These are phyloP conservation scores for Kwoniella botswanensis DNA, from an alignment of 768 basidiomycete species.

Conservation along the genomic window DNA sequence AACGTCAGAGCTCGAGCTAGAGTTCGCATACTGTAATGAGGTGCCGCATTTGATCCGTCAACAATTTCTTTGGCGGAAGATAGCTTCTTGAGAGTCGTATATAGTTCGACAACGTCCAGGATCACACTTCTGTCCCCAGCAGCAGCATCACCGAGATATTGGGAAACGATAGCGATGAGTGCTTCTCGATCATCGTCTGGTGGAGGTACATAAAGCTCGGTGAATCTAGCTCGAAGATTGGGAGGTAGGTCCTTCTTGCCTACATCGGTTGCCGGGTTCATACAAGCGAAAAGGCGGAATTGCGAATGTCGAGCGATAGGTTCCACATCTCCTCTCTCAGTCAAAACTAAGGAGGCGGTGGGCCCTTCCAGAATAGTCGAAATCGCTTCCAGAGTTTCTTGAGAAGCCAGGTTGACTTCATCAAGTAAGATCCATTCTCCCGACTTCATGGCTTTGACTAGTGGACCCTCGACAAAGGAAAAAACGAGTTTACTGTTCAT, in stretches of 20 bases:
- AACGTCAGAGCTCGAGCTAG: slow-evolving; percentile 88
- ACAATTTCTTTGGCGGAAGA: slow-evolving; percentile 77
- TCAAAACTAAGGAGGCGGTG: slow-evolving; percentile 84
- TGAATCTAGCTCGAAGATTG: slow-evolving; percentile 87
- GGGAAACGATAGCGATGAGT: slow-evolving; percentile 78
- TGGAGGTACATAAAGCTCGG: slow-evolving; percentile 92
- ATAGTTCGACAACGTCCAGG: slow-evolving; percentile 91
- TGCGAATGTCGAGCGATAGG: slow-evolving; percentile 89
- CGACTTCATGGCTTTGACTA: slow-evolving; percentile 83
- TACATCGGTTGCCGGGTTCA: slow-evolving; percentile 99
- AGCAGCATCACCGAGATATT: slow-evolving; percentile 83
- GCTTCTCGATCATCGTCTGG: slow-evolving; percentile 93
- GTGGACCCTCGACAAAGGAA: slow-evolving; percentile 91
- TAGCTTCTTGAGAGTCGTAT: slow-evolving; percentile 76
- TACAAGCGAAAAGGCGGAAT: slow-evolving; percentile 96
- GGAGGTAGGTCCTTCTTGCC: slow-evolving; percentile 97
- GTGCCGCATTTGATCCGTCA: slow-evolving; percentile 88
- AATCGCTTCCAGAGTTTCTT: slow-evolving; percentile 92
- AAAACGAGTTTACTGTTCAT: slow-evolving; percentile 90
- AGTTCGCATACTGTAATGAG: slow-evolving; percentile 97
- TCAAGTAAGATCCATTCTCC: slow-evolving; percentile 97
- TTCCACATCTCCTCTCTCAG: slow-evolving; percentile 89
- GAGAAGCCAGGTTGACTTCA: slow-evolving; percentile 91
- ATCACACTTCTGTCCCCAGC: slow-evolving; percentile 84
- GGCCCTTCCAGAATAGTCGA: slow-evolving; percentile 84